Evolutionary conservation across 352 stramenopile genomes (phyloP).

Genomic region (Globisporangium mamillatum): DNA sequence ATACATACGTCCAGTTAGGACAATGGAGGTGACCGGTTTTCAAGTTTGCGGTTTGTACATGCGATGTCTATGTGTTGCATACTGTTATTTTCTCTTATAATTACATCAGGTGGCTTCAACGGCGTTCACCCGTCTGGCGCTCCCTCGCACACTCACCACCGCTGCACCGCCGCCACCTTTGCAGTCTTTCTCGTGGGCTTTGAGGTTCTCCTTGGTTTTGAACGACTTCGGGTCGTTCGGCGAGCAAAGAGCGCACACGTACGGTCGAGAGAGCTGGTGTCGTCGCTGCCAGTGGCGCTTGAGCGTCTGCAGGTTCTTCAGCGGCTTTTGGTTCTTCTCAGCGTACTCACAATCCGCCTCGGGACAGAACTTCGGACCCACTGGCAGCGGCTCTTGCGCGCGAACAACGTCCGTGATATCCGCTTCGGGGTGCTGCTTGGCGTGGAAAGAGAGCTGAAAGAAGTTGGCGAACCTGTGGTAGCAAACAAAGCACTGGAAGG

Average conservation of each 20-base stretch:
- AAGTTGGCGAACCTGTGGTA: constrained; percentile 58
- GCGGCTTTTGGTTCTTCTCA: constrained; percentile 35
- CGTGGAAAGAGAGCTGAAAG: constrained; percentile 71
- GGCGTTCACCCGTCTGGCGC: not conserved
- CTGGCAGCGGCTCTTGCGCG: constrained; percentile 39
- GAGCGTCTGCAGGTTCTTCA: constrained; percentile 66
- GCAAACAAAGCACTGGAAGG: constrained; percentile 61
- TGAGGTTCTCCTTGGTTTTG: constrained; percentile 72
- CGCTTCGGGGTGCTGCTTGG: constrained; percentile 47
- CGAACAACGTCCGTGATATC: constrained; percentile 32
- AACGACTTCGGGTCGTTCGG: constrained; percentile 46
- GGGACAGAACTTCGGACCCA: constrained; percentile 61
- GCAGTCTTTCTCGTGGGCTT: constrained; percentile 67
- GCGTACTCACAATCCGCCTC: constrained; percentile 54
- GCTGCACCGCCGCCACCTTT: constrained; percentile 17
- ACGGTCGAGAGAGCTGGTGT: constrained; percentile 51
- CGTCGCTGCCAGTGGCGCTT: constrained; percentile 74
- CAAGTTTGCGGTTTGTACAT: not conserved
- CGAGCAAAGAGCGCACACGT: constrained; percentile 44
- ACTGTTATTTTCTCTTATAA: not conserved
- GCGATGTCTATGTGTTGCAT: not conserved
- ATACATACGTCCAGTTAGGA: not conserved
- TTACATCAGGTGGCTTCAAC: not conserved
- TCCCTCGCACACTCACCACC: not conserved
- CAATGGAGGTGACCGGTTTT: not conserved